phyloP scores from a whole-genome alignment of 2,329 filamentous ascomycete species.

The Trichoderma lentiforme region DNA sequence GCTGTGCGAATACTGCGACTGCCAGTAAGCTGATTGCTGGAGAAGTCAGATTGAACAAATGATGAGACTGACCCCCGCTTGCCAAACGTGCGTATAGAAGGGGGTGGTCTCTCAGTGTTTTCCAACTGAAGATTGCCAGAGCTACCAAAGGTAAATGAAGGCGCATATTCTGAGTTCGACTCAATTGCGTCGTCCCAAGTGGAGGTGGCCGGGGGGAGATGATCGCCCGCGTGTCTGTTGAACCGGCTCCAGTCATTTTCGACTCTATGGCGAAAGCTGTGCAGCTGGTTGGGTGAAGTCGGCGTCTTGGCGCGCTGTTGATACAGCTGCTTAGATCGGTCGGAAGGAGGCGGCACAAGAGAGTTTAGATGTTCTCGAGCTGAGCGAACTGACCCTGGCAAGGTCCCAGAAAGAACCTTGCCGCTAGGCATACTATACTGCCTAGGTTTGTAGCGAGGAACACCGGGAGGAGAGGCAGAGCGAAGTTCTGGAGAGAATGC shows the following conservation, averaged over 20 bases:
- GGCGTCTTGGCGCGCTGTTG: constrained; percentile 12
- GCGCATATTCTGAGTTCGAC: background rate
- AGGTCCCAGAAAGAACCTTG: background rate
- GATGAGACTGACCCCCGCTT: constrained; percentile 16
- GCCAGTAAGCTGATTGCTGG: constrained; percentile 3
- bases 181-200: constrained; percentile 14
- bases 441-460: constrained; percentile 16
- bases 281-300: background rate
- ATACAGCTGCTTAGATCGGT: background rate
- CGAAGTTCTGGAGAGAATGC: background rate
- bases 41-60: constrained; percentile 8
- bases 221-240: background rate
- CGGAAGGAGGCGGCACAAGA: background rate
- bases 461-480: constrained; percentile 14
- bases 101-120: background rate
- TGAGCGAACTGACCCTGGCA: constrained; percentile 15
- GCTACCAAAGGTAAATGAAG: constrained; percentile 3
- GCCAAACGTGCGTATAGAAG: background rate
- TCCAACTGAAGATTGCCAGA: background rate
- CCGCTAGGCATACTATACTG: constrained; percentile 15
- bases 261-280: constrained; percentile 8
- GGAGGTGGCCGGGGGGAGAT: background rate
- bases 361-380: constrained; percentile 13
- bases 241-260: constrained; percentile 17
- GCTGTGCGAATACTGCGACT: constrained; percentile 15